These are phyloP conservation scores for Vachellia pachyceras DNA, from an alignment of 306 rosid genomes.

Conservation along the genomic window DNA sequence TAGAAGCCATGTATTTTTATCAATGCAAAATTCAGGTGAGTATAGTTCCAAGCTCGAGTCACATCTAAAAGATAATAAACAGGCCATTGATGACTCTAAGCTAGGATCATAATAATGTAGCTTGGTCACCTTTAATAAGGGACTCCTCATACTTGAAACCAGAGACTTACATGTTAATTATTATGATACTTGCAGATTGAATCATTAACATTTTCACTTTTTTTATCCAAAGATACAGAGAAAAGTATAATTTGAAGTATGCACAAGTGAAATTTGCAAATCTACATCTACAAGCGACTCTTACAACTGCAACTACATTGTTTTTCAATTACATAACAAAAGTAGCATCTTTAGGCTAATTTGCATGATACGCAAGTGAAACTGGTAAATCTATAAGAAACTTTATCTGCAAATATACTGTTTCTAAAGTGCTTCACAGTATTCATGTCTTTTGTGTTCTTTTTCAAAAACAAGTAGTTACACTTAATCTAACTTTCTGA, in stretches of 20 bases:
- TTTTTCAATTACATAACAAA: slow-evolving; percentile 24
- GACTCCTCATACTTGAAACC: background rate
- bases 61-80: slow-evolving; percentile 41
- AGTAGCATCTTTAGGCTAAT: background rate
- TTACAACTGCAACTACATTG: too few species aligned
- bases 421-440: slow-evolving; percentile 31
- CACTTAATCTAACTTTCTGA: slow-evolving; percentile 8
- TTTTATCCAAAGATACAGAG: background rate
- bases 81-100: background rate
- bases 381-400: background rate
- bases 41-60: slow-evolving; percentile 63
- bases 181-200: background rate
- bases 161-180: background rate
- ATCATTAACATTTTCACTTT: background rate
- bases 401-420: background rate
- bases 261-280: background rate
- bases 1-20: too few species aligned
- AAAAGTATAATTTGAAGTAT: background rate
- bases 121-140: background rate
- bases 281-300: too few species aligned
- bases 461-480: background rate
- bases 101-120: background rate
- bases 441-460: background rate
- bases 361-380: background rate
- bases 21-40: slow-evolving; percentile 60